phyloP scores from a whole-genome alignment of 441 rosid species.

The Macaranga tanarius region DNA sequence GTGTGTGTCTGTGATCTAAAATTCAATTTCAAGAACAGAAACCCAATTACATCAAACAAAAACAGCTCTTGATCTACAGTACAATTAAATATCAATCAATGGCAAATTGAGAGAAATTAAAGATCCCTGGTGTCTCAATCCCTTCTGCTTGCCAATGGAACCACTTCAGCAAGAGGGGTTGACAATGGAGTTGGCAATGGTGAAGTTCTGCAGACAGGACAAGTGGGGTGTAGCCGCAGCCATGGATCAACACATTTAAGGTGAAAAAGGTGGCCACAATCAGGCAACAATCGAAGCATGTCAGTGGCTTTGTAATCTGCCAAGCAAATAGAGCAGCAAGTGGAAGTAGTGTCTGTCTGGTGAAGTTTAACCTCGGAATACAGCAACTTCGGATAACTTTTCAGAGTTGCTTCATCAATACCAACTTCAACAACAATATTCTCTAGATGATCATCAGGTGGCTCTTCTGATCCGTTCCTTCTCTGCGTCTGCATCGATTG shows the following conservation, averaged over 20 bases:
- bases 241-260: constrained; percentile 62
- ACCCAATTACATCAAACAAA: not conserved
- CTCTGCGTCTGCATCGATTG: constrained; percentile 3
- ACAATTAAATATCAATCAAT: not conserved
- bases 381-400: constrained; percentile 67
- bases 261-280: constrained; percentile 63
- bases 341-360: constrained; percentile 42
- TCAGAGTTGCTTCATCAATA: constrained; percentile 69
- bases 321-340: constrained; percentile 62
- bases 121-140: constrained; percentile 23
- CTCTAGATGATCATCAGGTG: constrained; percentile 22
- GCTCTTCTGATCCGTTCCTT: not conserved
- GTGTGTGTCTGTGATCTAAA: not conserved
- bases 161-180: constrained; percentile 85
- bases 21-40: not conserved
- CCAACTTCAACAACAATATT: constrained; percentile 45
- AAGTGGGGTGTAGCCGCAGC: constrained; percentile 55
- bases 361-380: constrained; percentile 62
- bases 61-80: not conserved
- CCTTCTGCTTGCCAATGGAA: constrained; percentile 53
- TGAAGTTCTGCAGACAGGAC: constrained; percentile 66
- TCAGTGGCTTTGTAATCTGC: constrained; percentile 56
- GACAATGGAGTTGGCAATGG: constrained; percentile 67
- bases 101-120: not conserved
- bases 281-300: constrained; percentile 52